Conservation (phyloP, 1,284 basidiomycete species). For the Fomitopsis schrenkii region DNA sequence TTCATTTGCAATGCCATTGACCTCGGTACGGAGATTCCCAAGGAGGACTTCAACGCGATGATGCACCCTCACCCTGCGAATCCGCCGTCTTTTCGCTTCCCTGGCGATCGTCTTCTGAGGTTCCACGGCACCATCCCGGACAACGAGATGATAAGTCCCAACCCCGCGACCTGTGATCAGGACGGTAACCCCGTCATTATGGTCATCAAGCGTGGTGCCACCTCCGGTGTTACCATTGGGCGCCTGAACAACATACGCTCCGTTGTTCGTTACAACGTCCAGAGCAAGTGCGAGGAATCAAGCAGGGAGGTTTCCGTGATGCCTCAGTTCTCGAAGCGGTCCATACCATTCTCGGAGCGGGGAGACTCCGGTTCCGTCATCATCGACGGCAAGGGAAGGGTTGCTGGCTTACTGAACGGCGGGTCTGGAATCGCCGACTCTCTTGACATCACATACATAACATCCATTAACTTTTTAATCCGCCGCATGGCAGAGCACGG, state of each 20-base stretch:
- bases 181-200: conserved; percentile 9
- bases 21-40: conserved; percentile 12
- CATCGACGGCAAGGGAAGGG: conserved; percentile 14
- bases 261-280: conserved; percentile 12
- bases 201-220: conserved; percentile 12
- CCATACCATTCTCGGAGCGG: conserved; percentile 16
- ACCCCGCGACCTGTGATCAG: conserved; percentile 3
- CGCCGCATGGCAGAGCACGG: conserved; percentile 11
- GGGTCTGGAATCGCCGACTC: conserved; percentile 14
- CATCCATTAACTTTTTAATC: conserved; percentile 22
- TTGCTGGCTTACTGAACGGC: conserved; percentile 24
- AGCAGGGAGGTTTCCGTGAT: conserved; percentile 20
- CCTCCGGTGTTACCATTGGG: conserved; percentile 14
- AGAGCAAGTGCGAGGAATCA: neutral
- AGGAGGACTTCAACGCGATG: conserved; percentile 8
- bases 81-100: conserved; percentile 16
- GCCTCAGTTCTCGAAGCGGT: conserved; percentile 14
- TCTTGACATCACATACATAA: conserved; percentile 21
- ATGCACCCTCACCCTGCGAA: conserved; percentile 19
- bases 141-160: conserved; percentile 4
- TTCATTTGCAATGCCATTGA: conserved; percentile 20
- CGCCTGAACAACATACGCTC: conserved; percentile 19
- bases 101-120: conserved; percentile 19
- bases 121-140: conserved; percentile 13
- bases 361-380: conserved; percentile 27